These are phyloP conservation scores for Pseudogymnoascus sp. DNA, from an alignment of 2,329 filamentous ascomycete genomes.

Conservation along the genomic window DNA sequence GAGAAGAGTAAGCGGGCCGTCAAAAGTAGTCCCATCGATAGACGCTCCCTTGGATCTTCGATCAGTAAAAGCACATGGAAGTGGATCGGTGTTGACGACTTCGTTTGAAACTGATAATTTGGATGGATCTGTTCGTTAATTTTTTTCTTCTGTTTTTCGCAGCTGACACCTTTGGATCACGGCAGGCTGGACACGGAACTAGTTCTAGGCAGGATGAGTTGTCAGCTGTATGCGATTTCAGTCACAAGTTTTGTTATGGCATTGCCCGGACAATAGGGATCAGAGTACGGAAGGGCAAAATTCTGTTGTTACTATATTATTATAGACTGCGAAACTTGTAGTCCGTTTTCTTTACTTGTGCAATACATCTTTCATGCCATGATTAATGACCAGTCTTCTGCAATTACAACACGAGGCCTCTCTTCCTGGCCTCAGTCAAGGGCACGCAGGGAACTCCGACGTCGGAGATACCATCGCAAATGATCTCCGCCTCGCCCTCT, in stretches of 20 bases:
- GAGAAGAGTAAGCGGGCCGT: neutral
- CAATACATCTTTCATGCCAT: neutral
- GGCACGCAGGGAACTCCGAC: neutral
- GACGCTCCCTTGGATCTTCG: neutral
- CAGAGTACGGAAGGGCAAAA: neutral
- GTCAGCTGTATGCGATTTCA: neutral
- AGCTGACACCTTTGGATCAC: neutral
- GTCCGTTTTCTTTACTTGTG: neutral
- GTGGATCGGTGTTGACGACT: neutral
- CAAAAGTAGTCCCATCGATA: neutral
- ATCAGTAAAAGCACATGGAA: neutral
- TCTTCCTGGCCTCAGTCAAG: neutral
- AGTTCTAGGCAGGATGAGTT: neutral
- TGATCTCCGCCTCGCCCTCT: constrained; percentile 32
- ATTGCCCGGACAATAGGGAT: neutral
- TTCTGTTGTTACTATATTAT: constrained; percentile 5
- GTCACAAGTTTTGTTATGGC: neutral
- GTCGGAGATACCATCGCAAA: constrained; percentile 39
- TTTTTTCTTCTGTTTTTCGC: neutral
- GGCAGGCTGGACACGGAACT: neutral
- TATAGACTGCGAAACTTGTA: constrained; percentile 1
- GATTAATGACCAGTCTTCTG: neutral
- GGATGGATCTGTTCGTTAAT: too few species aligned
- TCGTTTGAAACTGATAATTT: neutral
- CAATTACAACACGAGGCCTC: neutral